phyloP scores from a whole-genome alignment of 2,329 filamentous ascomycete genomes.

The Talaromyces sp. region DNA sequence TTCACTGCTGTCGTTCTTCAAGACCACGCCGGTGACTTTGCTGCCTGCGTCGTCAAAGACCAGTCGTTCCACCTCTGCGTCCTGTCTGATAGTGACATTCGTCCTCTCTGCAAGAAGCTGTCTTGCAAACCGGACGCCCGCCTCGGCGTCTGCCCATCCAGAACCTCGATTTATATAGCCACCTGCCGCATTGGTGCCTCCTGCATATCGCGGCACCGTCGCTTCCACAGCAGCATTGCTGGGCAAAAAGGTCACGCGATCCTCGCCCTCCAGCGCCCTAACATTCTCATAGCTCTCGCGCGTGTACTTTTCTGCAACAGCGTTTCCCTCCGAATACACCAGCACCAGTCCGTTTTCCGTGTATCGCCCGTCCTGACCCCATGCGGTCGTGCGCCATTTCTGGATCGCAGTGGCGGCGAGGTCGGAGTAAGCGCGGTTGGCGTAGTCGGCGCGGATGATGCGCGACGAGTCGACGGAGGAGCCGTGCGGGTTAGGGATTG shows the following conservation, averaged over 20 bases:
- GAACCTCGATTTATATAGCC: constrained; percentile 45
- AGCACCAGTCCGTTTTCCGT: constrained; percentile 40
- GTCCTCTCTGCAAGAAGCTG: constrained; percentile 27
- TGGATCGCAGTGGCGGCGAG: constrained; percentile 67
- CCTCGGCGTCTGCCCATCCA: constrained; percentile 43
- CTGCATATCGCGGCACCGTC: constrained; percentile 31
- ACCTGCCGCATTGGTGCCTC: constrained; percentile 29
- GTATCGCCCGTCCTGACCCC: constrained; percentile 40
- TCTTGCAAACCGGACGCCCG: constrained; percentile 35
- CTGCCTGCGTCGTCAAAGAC: constrained; percentile 18
- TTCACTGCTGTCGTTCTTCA: constrained; percentile 24
- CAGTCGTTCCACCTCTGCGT: constrained; percentile 32
- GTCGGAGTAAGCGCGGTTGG: constrained; percentile 67
- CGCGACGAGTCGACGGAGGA: constrained; percentile 58
- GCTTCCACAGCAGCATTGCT: constrained; percentile 28
- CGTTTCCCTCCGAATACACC: constrained; percentile 29
- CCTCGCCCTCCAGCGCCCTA: constrained; percentile 24
- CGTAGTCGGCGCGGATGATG: constrained; percentile 71
- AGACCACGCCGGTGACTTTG: constrained; percentile 44
- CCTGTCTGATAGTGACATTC: constrained; percentile 28
- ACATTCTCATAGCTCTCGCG: constrained; percentile 38
- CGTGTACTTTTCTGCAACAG: constrained; percentile 30
- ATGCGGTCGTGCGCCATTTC: constrained; percentile 54
- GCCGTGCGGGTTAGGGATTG: constrained; percentile 54
- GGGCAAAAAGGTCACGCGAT: constrained; percentile 30